A percentile compares a stretch with the other conserved stretches of the same genome.
Conservation (phyloP, 208 protist genomes). For the Wallacemonas rigidus region DNA sequence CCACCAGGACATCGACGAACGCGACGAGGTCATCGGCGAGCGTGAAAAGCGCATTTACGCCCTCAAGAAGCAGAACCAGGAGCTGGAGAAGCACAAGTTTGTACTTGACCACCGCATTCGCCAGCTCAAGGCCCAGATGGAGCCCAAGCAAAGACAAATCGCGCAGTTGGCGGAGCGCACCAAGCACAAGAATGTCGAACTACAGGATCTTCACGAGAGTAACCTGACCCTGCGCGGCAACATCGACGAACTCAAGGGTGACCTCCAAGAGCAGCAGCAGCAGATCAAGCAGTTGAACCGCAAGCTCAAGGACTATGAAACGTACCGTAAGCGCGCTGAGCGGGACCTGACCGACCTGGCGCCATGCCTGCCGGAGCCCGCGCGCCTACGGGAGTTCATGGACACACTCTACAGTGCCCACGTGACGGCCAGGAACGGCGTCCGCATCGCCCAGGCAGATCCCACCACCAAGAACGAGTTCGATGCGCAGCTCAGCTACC, state of each 20-base stretch:
- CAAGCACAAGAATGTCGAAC: conserved; percentile 90
- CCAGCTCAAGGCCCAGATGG: conserved; percentile 97
- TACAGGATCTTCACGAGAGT: conserved; percentile 89
- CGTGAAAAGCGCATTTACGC: conserved; percentile 97
- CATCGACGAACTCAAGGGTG: conserved; percentile 90
- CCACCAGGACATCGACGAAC: conserved; percentile 93
- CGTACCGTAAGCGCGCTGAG: conserved; percentile 80
- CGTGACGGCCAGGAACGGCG: conserved; percentile 69
- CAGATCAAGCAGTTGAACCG: conserved; percentile 77
- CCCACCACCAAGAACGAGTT: conserved; percentile 90
- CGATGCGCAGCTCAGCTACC: conserved; percentile 89
- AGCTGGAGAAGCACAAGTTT: conserved; percentile 98
- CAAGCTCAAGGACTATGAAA: conserved; percentile 88
- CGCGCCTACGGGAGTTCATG: conserved; percentile 76
- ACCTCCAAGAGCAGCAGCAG: conserved; percentile 86
- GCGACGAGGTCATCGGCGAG: conserved; percentile 94
- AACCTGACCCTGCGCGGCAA: conserved; percentile 88
- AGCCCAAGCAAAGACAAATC: conserved; percentile 96
- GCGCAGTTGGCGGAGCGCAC: conserved; percentile 89
- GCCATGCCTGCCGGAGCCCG: conserved; percentile 91
- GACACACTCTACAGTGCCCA: conserved; percentile 86
- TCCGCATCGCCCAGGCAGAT: conserved; percentile 68
- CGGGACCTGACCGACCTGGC: conserved; percentile 84
- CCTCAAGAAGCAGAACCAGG: conserved; percentile 98
- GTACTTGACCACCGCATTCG: conserved; percentile 98